Evolutionary conservation across 106 monocot species (phyloP).

Genomic region (Gastrodia elata): DNA sequence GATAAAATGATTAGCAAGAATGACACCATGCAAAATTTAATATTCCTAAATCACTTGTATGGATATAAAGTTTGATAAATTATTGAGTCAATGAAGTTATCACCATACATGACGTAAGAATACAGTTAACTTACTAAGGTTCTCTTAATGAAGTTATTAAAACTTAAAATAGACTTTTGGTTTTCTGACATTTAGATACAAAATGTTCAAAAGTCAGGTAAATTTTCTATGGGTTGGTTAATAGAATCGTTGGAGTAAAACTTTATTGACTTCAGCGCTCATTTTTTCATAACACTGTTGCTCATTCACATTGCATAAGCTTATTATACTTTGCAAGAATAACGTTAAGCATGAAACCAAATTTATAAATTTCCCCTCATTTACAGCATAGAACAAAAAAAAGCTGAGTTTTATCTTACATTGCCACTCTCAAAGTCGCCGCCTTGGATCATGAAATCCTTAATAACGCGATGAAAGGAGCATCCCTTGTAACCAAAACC

Average conservation of each 20-base stretch:
- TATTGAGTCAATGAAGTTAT: too few species aligned
- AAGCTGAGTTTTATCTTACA: conserved; percentile 17
- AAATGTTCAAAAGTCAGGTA: neutral
- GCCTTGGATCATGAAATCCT: conserved; percentile 89
- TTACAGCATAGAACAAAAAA: conserved; percentile 4
- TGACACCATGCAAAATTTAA: too few species aligned
- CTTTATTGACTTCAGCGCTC: neutral
- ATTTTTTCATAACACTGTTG: neutral
- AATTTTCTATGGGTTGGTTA: neutral
- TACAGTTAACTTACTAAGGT: too few species aligned
- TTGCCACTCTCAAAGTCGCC: conserved; percentile 69
- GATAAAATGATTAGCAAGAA: too few species aligned
- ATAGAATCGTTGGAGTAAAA: neutral
- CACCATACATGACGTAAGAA: too few species aligned
- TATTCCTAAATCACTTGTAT: too few species aligned
- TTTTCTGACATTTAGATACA: neutral
- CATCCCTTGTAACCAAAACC: conserved; percentile 79
- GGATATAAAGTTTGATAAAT: too few species aligned
- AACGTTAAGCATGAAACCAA: neutral
- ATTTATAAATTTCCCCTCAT: neutral
- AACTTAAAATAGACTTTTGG: neutral
- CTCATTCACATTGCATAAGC: neutral
- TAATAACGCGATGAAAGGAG: conserved; percentile 79
- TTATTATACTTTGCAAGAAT: neutral
- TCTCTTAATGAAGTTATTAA: too few species aligned